phyloP scores from a whole-genome alignment of 179 eudicot species.

The Carnegiea gigantea region DNA sequence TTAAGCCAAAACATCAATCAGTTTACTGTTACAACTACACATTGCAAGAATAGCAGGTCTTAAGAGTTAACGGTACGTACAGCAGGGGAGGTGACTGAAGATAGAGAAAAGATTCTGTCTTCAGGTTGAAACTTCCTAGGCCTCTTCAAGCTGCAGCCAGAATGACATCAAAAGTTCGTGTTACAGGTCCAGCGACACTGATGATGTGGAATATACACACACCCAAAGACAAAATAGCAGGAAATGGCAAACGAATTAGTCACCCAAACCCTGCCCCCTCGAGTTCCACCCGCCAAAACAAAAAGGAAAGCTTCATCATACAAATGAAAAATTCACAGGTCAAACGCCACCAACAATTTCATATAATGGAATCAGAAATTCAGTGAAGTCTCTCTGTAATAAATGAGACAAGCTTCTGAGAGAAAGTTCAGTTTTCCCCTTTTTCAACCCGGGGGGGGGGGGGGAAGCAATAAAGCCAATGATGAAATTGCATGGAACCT shows the following conservation, averaged over 20 bases:
- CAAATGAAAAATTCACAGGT: not conserved
- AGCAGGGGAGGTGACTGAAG: conserved; percentile 87
- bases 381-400: too few species aligned
- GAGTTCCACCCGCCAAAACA: not conserved
- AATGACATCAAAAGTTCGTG: not conserved
- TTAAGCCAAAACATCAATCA: not conserved
- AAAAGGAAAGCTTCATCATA: not conserved
- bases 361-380: too few species aligned
- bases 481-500: not conserved
- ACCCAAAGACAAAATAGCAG: not conserved
- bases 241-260: not conserved
- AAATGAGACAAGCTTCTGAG: too few species aligned
- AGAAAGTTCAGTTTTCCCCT: too few species aligned
- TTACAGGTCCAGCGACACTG: not conserved
- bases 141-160: conserved; percentile 62
- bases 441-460: too few species aligned
- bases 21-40: too few species aligned
- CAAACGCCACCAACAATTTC: too few species aligned
- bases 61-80: conserved; percentile 38
- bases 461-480: too few species aligned
- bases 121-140: conserved; percentile 85
- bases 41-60: conserved; percentile 5
- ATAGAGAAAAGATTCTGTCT: conserved; percentile 82
- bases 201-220: not conserved
- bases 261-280: not conserved